These are phyloP conservation scores for Cordyceps javanica DNA, from an alignment of 2,329 filamentous ascomycete genomes.

Conservation along the genomic window DNA sequence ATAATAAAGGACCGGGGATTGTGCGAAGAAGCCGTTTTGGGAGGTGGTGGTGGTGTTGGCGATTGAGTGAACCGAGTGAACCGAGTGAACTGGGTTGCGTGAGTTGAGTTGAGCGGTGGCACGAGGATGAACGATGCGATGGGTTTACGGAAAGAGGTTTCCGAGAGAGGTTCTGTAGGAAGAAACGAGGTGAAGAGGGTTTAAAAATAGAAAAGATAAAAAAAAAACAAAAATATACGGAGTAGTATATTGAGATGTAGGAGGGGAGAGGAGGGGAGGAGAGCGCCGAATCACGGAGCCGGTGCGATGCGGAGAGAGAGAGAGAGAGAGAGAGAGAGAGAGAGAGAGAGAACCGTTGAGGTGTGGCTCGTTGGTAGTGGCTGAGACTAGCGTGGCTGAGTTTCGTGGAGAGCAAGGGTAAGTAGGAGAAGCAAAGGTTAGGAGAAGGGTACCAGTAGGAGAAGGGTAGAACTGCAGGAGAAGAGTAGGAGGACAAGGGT, in stretches of 20 bases:
- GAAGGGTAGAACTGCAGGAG: no score
- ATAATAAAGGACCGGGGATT: not conserved
- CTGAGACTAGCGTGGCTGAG: not conserved
- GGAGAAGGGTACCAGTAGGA: not conserved
- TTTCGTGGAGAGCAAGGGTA: no score
- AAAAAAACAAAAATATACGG: no score
- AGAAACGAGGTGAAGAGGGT: not conserved
- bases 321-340: not conserved
- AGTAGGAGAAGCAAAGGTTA: no score
- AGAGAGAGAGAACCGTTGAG: not conserved
- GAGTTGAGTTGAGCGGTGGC: not conserved
- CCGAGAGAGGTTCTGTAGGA: no score
- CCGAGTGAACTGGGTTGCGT: not conserved
- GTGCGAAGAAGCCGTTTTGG: not conserved
- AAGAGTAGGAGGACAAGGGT: no score
- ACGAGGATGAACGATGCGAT: not conserved
- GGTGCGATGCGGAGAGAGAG: not conserved
- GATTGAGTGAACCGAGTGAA: not conserved
- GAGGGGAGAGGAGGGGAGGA: not conserved
- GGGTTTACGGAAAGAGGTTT: no score
- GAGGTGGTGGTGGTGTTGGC: no score
- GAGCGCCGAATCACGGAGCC: not conserved
- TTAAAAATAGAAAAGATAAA: not conserved
- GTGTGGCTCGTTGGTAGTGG: not conserved
- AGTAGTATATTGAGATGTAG: not conserved